Base-by-base conservation (phyloP, 2,329 filamentous ascomycete genomes). In the Fusarium solani-melongenae region DNA sequence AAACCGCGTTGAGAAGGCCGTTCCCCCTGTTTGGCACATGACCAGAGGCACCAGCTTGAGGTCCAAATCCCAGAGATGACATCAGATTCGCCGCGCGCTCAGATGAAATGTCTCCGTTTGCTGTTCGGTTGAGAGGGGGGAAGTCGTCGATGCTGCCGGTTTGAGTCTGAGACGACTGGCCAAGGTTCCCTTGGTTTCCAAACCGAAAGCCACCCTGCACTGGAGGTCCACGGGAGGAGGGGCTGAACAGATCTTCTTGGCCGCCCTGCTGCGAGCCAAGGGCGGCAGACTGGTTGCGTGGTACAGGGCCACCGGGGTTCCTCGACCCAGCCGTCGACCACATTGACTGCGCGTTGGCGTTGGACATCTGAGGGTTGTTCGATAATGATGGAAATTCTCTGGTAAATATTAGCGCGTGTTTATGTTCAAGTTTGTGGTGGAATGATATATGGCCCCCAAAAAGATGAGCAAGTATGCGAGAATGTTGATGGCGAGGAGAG, bases 341-440 rank as follows among this genome's bases (percentile, higher is more conserved):
- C 81, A 91, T 84, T 6, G 88, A 88, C 15, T 85, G 82, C 70
- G 86, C 86, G 53, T 79, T 86, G 8, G 85, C 80, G 66, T 81
- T 87, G 31, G 86, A 82, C 49, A 90, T 81, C 76, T 89, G 88
- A 51, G 88, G 84, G 72, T 88, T 91, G 76, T 89, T 91, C 60
- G 90, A 91, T 74, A 92, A 81, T 24, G 90, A 91, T 10, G 91
- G 91, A 63, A 92, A 92, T 78, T 92, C 90, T 69, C 90, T 92
- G 69, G n/a, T n/a, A n/a, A 17, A n/a, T 22, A 46, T 74, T 51
- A 72, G 69, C 39, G 56, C 20, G 36, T 38, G 59, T 36, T 39
- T 58, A 46, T 58, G 4, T 24, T n/a, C 33, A 27, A 7, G 12
- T 20, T 58, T 22, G 9, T 24, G 27, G 27, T 44, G 29, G 20